These are phyloP conservation scores for Carex scoparia DNA, from an alignment of 176 grass and related monocot genomes.

Conservation along the genomic window DNA sequence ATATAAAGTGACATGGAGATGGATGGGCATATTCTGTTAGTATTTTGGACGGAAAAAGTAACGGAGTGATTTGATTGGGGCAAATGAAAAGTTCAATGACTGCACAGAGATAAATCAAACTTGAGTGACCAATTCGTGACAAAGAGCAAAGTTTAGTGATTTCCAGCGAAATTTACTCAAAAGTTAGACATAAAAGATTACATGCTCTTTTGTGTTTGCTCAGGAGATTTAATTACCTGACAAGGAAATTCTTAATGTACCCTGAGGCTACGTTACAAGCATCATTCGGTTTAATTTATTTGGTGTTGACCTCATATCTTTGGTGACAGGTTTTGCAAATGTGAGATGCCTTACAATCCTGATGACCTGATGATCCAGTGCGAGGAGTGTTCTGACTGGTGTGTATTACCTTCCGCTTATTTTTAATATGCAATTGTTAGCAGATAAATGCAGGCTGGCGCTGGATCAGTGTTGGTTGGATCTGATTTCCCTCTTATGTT, in stretches of 20 bases:
- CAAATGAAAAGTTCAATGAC: too few relatives aligned
- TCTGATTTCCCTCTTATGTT: not conserved
- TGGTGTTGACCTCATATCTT: not conserved
- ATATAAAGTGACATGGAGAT: too few relatives aligned
- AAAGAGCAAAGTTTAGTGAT: too few relatives aligned
- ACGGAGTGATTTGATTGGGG: too few relatives aligned
- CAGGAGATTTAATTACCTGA: not conserved
- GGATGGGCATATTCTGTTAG: too few relatives aligned
- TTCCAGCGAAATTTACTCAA: too few relatives aligned
- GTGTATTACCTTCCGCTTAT: slow-evolving; percentile 15
- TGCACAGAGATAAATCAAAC: too few relatives aligned
- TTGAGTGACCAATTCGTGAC: too few relatives aligned
- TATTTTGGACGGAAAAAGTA: too few relatives aligned
- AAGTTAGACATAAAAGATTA: not conserved
- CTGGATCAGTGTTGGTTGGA: not conserved
- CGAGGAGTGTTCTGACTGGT: slow-evolving; percentile 93
- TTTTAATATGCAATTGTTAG: slow-evolving; percentile 4
- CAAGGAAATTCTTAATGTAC: not conserved
- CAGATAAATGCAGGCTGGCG: not conserved
- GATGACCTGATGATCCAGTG: slow-evolving; percentile 99
- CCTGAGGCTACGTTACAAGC: not conserved
- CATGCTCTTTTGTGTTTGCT: not conserved
- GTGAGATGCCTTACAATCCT: slow-evolving; percentile 98
- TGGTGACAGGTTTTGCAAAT: slow-evolving; percentile 95
- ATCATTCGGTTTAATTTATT: slow-evolving; percentile 22